Evolutionary conservation across 169 alveolate species (phyloP), one percentile per base, ranked within the genome.

Genomic region (Cryptosporidium felis): DNA sequence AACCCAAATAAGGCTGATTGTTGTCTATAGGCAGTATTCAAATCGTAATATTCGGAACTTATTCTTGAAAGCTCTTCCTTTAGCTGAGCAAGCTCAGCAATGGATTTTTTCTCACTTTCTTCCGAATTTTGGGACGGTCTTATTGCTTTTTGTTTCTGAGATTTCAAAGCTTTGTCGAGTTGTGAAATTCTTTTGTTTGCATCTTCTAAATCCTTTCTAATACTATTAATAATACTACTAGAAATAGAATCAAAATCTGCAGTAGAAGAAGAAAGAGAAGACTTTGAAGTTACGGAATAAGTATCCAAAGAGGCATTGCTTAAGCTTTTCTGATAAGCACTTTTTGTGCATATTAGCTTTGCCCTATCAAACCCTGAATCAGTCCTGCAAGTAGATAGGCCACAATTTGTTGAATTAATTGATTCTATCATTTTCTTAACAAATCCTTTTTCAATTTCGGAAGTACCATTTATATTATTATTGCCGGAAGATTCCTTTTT

Each of bases 1-100:
- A 74, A 44, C 1, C 85, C 85, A 74, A 74, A 74, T 9, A 74
- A 26, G 21, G 85, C 85, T 18, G 85, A 53, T 40, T 74, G 85
- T 53, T 74, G 85, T 2, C 67, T 74, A 53, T 74, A 74, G 36
- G 85, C 85, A 34, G 56, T 36, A 36, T 56, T 74, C 1, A 74
- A 36, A 40, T 74, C 32, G 41, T 36, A 53, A 49, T 74, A 74
- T 53, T 74, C 74, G 1, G 41, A 49, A 36, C 45, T 74, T 16
- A 74, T 5, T 53, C 16, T 74, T 1, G 63, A 21, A 5, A 74
- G 34, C 28, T 74, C 60, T n/a, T 74, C 66, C 28, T 36, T 28
- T 23, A 53, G 85, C 12, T 53, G 9, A n/a, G n/a, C 53, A 40
- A 74, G 56, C 23, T 74, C 67, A 0, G 49, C 40, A n/a, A n/a